Conservation (phyloP, 139 green algal genomes). For the Chlorella sp. region DNA sequence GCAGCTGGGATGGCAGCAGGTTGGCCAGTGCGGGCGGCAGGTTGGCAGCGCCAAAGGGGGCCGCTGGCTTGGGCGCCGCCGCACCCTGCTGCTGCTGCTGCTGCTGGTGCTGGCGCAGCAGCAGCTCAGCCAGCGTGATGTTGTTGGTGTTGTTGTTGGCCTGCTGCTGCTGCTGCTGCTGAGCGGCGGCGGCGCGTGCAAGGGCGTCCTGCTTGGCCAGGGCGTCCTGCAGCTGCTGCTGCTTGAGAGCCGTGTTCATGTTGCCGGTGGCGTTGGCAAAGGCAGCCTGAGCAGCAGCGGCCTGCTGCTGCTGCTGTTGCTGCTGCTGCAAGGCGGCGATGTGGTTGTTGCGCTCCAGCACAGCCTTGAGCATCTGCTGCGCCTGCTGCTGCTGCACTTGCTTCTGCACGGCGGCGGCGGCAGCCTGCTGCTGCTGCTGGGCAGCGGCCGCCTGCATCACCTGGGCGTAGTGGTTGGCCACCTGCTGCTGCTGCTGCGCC, state of each 20-base stretch:
- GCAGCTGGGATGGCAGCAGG: background rate
- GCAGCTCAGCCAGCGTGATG: background rate
- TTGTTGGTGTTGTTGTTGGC: background rate
- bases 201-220: conserved; percentile 7
- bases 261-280: conserved; percentile 1
- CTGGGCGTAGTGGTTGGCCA: background rate
- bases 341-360: conserved; percentile 3
- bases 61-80: background rate
- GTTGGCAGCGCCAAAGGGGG: background rate
- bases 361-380: conserved; percentile 17
- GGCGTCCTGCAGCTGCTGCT: conserved; percentile 3
- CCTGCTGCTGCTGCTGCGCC: background rate
- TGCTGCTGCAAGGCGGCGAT: conserved; percentile 1
- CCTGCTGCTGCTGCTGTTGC: conserved; percentile 6
- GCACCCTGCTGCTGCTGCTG: background rate
- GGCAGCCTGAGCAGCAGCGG: background rate
- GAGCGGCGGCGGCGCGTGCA: background rate
- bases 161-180: background rate
- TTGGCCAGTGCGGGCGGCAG: too few species aligned
- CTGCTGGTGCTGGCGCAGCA: background rate
- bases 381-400: conserved; percentile 21
- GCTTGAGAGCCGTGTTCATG: too few species aligned
- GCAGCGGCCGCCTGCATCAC: background rate
- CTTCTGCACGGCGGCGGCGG: background rate
- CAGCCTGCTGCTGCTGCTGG: background rate